Base-by-base conservation (phyloP, 257 asterid species). In the Ocimum tenuiflorum region DNA sequence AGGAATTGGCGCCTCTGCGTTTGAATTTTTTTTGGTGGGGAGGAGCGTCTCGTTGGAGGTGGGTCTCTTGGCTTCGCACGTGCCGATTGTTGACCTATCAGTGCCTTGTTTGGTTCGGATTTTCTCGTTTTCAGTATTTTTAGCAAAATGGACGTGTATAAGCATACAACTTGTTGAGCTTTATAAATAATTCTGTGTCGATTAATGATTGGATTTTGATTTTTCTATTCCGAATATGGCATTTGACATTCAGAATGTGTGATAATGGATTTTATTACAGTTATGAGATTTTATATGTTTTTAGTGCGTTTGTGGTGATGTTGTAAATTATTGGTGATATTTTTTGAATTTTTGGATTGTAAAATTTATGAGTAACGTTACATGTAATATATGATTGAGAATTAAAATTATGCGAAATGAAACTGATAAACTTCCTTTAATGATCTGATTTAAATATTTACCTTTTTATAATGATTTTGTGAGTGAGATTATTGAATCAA, bases 1-100 rank as follows among this genome's bases (percentile, higher is more conserved):
- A 15, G 60, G 58, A 57, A 67, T 84, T 87, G 91, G 94, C 97
- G 97, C 97, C 83, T 56, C 58, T n/a, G 69, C 43, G 23, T 79
- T 82, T 51, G 24, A 78, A 81, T n/a, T 49, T 61, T 54, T 42
- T 35, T 11, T 9, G 53, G 46, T 15, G 67, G 64, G 43, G 57
- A 27, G 75, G 75, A 57, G 82, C 70, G 70, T 62, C 12, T 48
- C 47, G 24, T 24, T 15, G 18, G 43, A 15, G 55, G 61, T 45
- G 22, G 35, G 7, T 18, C 18, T 9, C 10, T 14, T 10, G 3
- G n/a, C n/a, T 50, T 14, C 6, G 39, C 68, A 67, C 65, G 75
- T 42, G 77, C 50, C 63, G 8, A 17, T 12, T 17, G 27, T 72
- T 67, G 69, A 76, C 75, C 68, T 67, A 31, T 55, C 36, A 48